Evolutionary conservation across 176 grass and related monocot species (phyloP).

Genomic region (Pontederia crassipes): DNA sequence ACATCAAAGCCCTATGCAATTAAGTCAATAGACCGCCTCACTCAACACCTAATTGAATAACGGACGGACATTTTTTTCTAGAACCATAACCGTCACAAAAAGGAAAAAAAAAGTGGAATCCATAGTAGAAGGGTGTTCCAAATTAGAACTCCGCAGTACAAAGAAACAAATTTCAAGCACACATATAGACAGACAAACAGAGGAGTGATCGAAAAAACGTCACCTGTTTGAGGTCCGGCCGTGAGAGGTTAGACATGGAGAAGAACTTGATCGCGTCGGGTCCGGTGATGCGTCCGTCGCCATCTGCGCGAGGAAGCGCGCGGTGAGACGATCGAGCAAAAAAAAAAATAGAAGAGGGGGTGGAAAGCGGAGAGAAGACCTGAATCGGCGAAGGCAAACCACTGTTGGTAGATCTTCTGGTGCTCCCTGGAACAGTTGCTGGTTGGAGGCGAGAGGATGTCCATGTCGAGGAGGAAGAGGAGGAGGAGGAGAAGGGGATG

Average conservation of each 20-base stretch:
- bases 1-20: too few species aligned
- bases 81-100: background rate
- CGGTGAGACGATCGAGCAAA: background rate
- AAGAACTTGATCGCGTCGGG: conserved; percentile 89
- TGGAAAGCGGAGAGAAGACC: conserved; percentile 21
- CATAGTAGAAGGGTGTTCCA: background rate
- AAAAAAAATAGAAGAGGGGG: conserved; percentile 4
- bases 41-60: too few species aligned
- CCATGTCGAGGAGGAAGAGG: conserved; percentile 22
- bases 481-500: background rate
- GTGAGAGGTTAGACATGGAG: conserved; percentile 67
- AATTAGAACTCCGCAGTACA: background rate
- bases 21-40: too few species aligned
- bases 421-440: conserved; percentile 59
- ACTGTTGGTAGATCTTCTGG: conserved; percentile 64
- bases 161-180: background rate
- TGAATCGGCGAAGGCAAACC: conserved; percentile 80
- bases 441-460: conserved; percentile 45
- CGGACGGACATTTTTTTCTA: background rate
- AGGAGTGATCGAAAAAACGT: background rate
- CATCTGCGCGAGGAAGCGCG: conserved; percentile 26
- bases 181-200: background rate
- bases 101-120: background rate
- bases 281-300: conserved; percentile 91
- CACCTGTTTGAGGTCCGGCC: conserved; percentile 80